Percentiles rank a stretch among this genome's conserved stretches.
Conservation (phyloP, 441 rosid genomes). For the Viola pubescens region DNA sequence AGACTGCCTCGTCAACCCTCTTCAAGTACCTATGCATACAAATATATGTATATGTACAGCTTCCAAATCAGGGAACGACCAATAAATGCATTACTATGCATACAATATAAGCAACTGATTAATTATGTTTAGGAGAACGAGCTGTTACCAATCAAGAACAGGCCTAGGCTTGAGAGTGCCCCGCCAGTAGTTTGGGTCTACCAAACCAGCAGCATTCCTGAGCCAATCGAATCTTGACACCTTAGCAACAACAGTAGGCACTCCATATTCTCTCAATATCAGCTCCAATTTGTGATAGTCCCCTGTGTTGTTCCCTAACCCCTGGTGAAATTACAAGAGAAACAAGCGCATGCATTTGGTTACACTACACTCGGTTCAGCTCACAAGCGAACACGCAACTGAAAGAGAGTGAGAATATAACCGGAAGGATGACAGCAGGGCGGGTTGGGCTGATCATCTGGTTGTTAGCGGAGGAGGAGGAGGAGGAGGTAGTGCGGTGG, state of each 20-base stretch:
- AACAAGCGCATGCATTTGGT: not conserved
- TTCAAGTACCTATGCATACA: conserved; percentile 51
- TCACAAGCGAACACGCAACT: not conserved
- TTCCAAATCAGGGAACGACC: too few species aligned
- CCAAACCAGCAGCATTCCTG: conserved; percentile 87
- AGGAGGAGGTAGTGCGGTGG: conserved; percentile 17
- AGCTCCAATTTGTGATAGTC: conserved; percentile 63
- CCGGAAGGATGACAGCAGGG: conserved; percentile 90
- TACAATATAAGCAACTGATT: too few species aligned
- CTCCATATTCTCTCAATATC: conserved; percentile 48
- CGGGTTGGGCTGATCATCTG: conserved; percentile 31
- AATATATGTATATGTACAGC: too few species aligned
- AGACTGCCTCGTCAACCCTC: conserved; percentile 67
- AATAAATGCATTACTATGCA: too few species aligned
- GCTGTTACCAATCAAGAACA: conserved; percentile 77
- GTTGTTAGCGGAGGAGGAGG: conserved; percentile 21
- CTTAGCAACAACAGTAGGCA: conserved; percentile 58
- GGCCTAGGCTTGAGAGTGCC: conserved; percentile 85
- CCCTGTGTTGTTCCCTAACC: conserved; percentile 77
- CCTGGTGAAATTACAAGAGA: conserved; percentile 30
- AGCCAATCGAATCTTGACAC: conserved; percentile 85
- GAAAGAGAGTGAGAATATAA: conserved; percentile 21
- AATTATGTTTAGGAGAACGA: not conserved
- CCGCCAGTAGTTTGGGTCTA: conserved; percentile 83
- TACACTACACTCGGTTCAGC: not conserved